A percentile compares a stretch with the other conserved stretches of the same genome.
Evolutionary conservation across 1,284 basidiomycete species (phyloP).

Genomic region (Phellinidium pouzarii): DNA sequence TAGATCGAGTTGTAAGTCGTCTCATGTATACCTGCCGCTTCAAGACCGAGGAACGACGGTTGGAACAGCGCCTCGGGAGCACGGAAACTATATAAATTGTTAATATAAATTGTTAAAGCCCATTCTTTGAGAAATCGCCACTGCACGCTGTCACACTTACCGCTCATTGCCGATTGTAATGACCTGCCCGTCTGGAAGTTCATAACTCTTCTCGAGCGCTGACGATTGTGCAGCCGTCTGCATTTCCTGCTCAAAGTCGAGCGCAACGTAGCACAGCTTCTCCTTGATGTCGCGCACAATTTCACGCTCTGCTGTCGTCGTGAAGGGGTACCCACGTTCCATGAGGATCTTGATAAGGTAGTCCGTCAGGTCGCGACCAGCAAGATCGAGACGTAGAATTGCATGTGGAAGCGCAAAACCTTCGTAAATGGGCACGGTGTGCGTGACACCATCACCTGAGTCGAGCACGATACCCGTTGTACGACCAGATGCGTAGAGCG

Average conservation of each 20-base stretch:
- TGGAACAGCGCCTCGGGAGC: slow-evolving; percentile 97
- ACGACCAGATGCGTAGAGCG: slow-evolving; percentile 90
- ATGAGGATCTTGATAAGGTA: slow-evolving; percentile 90
- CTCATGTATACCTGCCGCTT: slow-evolving; percentile 93
- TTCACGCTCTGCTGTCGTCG: slow-evolving; percentile 86
- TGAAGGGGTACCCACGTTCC: slow-evolving; percentile 95
- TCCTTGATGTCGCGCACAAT: slow-evolving; percentile 69
- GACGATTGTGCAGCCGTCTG: slow-evolving; percentile 91
- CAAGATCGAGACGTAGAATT: slow-evolving; percentile 91
- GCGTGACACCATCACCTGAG: slow-evolving; percentile 98
- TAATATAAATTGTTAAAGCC: no score
- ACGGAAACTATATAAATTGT: slow-evolving; percentile 64
- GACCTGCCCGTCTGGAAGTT: slow-evolving; percentile 94
- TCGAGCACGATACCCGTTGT: slow-evolving; percentile 95
- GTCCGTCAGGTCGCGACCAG: slow-evolving; percentile 93
- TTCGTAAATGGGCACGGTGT: slow-evolving; percentile 98
- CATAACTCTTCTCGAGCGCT: slow-evolving; percentile 92
- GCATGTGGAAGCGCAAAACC: slow-evolving; percentile 96
- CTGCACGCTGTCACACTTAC: no score
- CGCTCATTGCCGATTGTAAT: slow-evolving; percentile 97
- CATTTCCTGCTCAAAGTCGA: slow-evolving; percentile 78
- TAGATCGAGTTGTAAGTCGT: slow-evolving; percentile 92
- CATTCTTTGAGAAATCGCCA: no score
- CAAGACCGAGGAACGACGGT: slow-evolving; percentile 89
- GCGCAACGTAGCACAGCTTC: slow-evolving; percentile 64